These are phyloP conservation scores for Liriodendron chinense DNA, from an alignment of 164 flowering plant species.

Conservation along the genomic window DNA sequence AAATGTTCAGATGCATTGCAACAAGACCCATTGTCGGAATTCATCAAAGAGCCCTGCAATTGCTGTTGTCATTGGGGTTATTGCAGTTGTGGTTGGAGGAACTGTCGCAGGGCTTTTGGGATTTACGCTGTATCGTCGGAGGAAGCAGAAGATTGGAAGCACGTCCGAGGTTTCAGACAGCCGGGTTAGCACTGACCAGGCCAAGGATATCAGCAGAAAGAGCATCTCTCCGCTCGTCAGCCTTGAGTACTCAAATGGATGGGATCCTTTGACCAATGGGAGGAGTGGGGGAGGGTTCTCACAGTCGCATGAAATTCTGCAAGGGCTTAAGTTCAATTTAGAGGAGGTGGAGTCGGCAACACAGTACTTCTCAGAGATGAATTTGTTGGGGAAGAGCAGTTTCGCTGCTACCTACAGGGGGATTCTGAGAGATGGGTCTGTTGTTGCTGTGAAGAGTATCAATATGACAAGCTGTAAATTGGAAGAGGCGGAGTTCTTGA, in stretches of 20 bases:
- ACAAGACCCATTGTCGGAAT: constrained; percentile 27
- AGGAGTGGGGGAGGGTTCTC: constrained; percentile 40
- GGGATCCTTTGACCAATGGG: constrained; percentile 79
- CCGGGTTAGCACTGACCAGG: constrained; percentile 64
- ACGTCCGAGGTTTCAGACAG: constrained; percentile 52
- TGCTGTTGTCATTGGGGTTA: constrained; percentile 42
- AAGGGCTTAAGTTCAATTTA: constrained; percentile 60
- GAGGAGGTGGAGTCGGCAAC: constrained; percentile 93
- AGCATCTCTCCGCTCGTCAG: constrained; percentile 75
- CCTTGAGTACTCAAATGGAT: constrained; percentile 83
- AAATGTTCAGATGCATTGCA: constrained; percentile 41
- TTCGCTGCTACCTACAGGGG: constrained; percentile 73
- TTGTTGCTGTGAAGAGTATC: constrained; percentile 80
- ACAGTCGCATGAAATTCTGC: constrained; percentile 63
- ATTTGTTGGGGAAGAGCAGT: constrained; percentile 74
- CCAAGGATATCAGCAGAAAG: constrained; percentile 53
- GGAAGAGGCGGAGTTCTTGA: constrained; percentile 78
- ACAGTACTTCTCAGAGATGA: constrained; percentile 76
- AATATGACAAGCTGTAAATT: constrained; percentile 77
- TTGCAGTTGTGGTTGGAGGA: constrained; percentile 33
- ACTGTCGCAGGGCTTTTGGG: constrained; percentile 36
- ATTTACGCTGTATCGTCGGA: constrained; percentile 62
- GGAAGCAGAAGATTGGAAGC: constrained; percentile 78
- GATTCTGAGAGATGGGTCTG: constrained; percentile 71
- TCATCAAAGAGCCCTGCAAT: constrained; percentile 27